Base-by-base conservation (phyloP, 805 yeast genomes). In the Clavispora phyllophila region DNA sequence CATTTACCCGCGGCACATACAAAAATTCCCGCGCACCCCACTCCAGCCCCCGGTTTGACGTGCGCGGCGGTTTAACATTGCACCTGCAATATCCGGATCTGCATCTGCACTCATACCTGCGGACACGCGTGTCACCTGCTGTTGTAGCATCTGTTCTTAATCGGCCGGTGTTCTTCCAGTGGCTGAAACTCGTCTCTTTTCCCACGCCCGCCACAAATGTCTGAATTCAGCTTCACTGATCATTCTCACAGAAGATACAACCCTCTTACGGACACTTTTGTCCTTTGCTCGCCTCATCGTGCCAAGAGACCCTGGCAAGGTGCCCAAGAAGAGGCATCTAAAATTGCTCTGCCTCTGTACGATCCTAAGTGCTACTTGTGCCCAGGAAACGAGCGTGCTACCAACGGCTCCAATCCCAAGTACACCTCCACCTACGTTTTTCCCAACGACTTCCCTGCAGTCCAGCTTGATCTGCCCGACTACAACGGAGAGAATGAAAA, bases 281-380 rank as follows among this genome's bases (percentile, higher is more conserved):
- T 84, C 20, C 67, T 84, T 39, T 83, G 84, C 39, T 82, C 88
- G 13, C 90, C 91, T 5, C 91, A 84, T 56, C 68, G 90, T 44
- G 78, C 88, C 24, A 81, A 82, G 60, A 70, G 91, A 50, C 90
- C 91, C 17, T 84, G 90, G 90, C 84, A 79, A 58, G 90, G 90
- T 28, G 86, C 81, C 47, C 72, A 79, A 49, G 90, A 84, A 57
- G 68, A 66, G 27, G 59, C 70, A 13, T 53, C 58, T 41, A 66
- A 60, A 36, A 68, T 63, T 13, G 52, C 58, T 23, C 65, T 72
- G 47, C 84, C 86, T 4, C 64, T 51, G 26, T 82, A 76, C 55
- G 90, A 84, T 53, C 75, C 75, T 17, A 74, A 73, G 48, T 84
- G 91, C 63, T 84, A 78, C 60, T 65, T 84, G 48, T 84, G 90